Percentiles rank a stretch among this genome's conserved stretches.
Evolutionary conservation across 2,329 filamentous ascomycete genomes (phyloP).

Genomic region (Tolypocladium ovalisporum): DNA sequence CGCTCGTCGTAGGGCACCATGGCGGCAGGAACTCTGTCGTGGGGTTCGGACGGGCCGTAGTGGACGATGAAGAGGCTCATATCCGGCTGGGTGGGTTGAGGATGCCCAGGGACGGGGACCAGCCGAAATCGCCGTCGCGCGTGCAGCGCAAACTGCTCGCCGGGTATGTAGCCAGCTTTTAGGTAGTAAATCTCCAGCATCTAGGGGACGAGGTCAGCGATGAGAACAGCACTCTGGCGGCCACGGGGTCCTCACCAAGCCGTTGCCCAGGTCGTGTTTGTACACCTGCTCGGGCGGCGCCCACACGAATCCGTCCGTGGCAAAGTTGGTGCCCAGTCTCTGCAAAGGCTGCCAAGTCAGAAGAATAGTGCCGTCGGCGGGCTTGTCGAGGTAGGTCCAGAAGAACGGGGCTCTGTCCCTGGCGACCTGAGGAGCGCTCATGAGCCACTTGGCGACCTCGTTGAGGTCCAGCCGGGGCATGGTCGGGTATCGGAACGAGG

Average conservation of each 20-base stretch:
- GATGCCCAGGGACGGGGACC: constrained; percentile 57
- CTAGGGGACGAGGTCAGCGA: constrained; percentile 29
- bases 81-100: constrained; percentile 61
- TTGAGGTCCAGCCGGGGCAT: constrained; percentile 60
- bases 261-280: constrained; percentile 58
- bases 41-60: constrained; percentile 67
- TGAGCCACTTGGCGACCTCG: constrained; percentile 73
- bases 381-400: constrained; percentile 84
- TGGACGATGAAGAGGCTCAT: constrained; percentile 84
- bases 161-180: constrained; percentile 67
- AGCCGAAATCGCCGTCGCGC: constrained; percentile 80
- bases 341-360: constrained; percentile 81
- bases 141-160: constrained; percentile 66
- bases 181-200: constrained; percentile 83
- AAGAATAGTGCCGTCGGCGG: constrained; percentile 70
- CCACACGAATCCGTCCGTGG: constrained; percentile 91
- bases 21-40: constrained; percentile 59
- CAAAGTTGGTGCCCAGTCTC: constrained; percentile 60
- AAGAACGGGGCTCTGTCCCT: constrained; percentile 78
- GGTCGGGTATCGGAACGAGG: constrained; percentile 68
- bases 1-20: constrained; percentile 55
- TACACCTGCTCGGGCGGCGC: constrained; percentile 68
- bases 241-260: constrained; percentile 32
- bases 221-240: constrained; percentile 2
- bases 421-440: constrained; percentile 74